These are phyloP conservation scores for Ceratorhiza oryzae-sativae DNA, from an alignment of 1,284 basidiomycete genomes.

Conservation along the genomic window DNA sequence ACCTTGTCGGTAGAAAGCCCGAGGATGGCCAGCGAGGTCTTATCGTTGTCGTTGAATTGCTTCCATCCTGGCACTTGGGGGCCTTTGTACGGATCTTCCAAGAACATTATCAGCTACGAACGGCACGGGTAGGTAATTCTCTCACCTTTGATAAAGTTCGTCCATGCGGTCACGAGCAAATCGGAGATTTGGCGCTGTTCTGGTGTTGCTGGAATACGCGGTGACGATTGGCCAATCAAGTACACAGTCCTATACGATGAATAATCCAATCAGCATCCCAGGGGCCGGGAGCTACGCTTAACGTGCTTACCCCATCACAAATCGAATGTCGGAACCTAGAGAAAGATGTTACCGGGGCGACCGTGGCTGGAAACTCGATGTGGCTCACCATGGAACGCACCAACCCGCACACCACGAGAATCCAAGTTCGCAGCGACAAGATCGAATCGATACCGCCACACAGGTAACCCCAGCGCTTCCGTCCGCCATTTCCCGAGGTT, in stretches of 20 bases:
- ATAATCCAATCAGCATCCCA: background rate
- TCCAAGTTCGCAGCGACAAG: constrained; percentile 56
- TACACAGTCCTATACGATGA: constrained; percentile 40
- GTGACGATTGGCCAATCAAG: constrained; percentile 45
- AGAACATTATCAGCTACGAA: background rate
- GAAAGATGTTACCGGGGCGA: background rate
- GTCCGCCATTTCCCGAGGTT: constrained; percentile 55
- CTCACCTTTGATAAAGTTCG: constrained; percentile 58
- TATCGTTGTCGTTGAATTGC: constrained; percentile 46
- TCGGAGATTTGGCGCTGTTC: constrained; percentile 54
- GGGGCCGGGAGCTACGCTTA: background rate
- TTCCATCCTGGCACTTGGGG: constrained; percentile 48
- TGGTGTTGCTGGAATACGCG: constrained; percentile 51
- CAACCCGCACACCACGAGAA: constrained; percentile 53
- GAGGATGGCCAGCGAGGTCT: constrained; percentile 46
- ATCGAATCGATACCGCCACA: constrained; percentile 57
- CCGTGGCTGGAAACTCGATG: background rate
- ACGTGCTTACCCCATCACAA: constrained; percentile 53
- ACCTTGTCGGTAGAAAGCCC: constrained; percentile 47
- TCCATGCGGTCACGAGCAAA: constrained; percentile 57
- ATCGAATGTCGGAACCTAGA: constrained; percentile 52
- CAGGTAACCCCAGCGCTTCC: constrained; percentile 50
- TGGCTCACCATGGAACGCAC: constrained; percentile 54
- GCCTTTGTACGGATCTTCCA: constrained; percentile 47
- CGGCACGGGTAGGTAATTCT: background rate